phyloP scores from a whole-genome alignment of 305 asterid species.

The Fraxinus sp. region DNA sequence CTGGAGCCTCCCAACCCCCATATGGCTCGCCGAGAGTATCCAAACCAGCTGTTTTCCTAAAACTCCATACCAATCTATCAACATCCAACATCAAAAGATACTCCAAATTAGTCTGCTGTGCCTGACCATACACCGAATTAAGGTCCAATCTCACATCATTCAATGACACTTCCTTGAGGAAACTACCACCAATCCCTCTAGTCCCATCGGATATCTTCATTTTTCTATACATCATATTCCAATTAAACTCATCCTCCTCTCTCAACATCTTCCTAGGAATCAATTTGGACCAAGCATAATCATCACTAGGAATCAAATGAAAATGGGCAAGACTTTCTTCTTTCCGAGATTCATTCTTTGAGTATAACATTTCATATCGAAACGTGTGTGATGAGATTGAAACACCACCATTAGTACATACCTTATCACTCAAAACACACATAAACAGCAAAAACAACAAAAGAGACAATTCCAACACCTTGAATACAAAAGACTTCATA shows the following conservation, averaged over 20 bases:
- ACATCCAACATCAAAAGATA: slow-evolving; percentile 83
- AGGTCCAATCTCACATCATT: slow-evolving; percentile 74
- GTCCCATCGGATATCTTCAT: slow-evolving; percentile 35
- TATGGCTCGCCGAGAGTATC: slow-evolving; percentile 64
- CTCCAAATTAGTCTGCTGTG: slow-evolving; percentile 92
- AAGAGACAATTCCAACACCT: slow-evolving; percentile 31
- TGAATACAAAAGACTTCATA: slow-evolving; percentile 30
- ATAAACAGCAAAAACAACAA: slow-evolving; percentile 37
- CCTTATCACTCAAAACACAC: slow-evolving; percentile 44
- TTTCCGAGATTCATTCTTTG: slow-evolving; percentile 52
- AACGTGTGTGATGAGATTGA: slow-evolving; percentile 58
- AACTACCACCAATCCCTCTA: slow-evolving; percentile 31
- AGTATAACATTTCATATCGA: slow-evolving; percentile 47
- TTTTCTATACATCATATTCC: slow-evolving; percentile 50
- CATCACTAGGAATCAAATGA: slow-evolving; percentile 70
- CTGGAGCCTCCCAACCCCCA: slow-evolving; percentile 90
- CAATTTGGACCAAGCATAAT: slow-evolving; percentile 56
- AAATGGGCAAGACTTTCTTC: slow-evolving; percentile 48
- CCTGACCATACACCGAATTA: slow-evolving; percentile 60
- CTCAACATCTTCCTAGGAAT: slow-evolving; percentile 69
- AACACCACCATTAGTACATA: slow-evolving; percentile 59
- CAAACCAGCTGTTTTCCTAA: slow-evolving; percentile 73
- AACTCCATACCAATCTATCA: slow-evolving; percentile 86
- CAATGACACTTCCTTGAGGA: slow-evolving; percentile 63
- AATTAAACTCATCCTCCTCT: slow-evolving; percentile 54